Evolutionary conservation across 179 eudicot genomes (phyloP).

Genomic region (Corrigiola litoralis): DNA sequence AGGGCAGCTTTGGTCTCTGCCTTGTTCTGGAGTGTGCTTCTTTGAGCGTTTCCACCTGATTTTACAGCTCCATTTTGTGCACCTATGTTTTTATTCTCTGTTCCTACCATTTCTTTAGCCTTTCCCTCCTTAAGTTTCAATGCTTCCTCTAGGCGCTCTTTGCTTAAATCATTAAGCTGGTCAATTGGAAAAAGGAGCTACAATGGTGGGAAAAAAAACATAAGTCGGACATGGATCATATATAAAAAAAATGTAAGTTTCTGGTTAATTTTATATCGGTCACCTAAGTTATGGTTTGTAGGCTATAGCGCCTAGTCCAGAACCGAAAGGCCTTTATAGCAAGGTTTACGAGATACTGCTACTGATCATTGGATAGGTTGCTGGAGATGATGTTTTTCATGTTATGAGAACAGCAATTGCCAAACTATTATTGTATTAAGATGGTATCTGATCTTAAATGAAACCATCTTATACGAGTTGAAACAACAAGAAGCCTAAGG

Average conservation of each 20-base stretch:
- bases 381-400: neutral
- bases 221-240: constrained; percentile 1
- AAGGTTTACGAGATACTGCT: neutral
- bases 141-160: constrained; percentile 11
- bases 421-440: no score
- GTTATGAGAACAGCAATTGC: no score
- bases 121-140: constrained; percentile 2
- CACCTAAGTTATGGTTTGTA: neutral
- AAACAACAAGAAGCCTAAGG: no score
- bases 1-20: constrained; percentile 43
- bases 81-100: neutral
- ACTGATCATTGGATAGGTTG: neutral
- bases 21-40: constrained; percentile 38
- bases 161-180: constrained; percentile 12
- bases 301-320: neutral
- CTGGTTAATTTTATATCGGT: neutral
- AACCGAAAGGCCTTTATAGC: neutral
- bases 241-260: neutral
- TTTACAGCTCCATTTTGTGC: neutral
- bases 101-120: neutral
- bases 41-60: constrained; percentile 12
- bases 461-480: no score
- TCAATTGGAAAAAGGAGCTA: constrained; percentile 2
- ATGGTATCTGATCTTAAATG: no score
- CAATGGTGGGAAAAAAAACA: constrained; percentile 1